Evolutionary conservation across 78 protist species (phyloP), one percentile per base, ranked within the genome.

Genomic region (Emiliania huxleyi): DNA sequence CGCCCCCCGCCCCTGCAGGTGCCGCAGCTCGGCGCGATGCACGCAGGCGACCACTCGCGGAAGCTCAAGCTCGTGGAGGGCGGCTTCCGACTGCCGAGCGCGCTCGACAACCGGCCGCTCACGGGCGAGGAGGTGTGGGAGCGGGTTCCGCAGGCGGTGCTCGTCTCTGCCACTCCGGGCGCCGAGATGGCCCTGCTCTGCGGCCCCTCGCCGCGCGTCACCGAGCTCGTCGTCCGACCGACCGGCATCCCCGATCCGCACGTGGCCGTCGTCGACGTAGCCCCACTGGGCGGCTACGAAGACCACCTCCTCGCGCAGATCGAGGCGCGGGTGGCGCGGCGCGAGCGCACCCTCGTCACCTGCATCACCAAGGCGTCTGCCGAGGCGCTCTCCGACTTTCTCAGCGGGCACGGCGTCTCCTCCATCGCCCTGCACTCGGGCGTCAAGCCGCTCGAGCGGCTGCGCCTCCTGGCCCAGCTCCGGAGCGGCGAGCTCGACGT

Each of bases 51-150:
- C 35, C 40, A 55, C 43, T 22, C 1, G 55, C 89, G 94, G 19
- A 91, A 91, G 81, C 69, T 4, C 35, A 21, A 49, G 22, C 94
- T 91, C 38, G 90, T 91, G 25, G 73, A 38, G 75, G 81, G 83
- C 26, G 94, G 94, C 38, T 91, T 81, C 90, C 90, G 94, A 56
- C 83, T 91, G 49, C 94, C 94, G 40, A 81, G 90, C 46, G 94
- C 94, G n/a, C 73, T 81, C 29, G 94, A 91, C 56, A 91, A 91
- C 81, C 94, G 94, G 37, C 94, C 94, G 83, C 90, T 91, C 48
- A 37, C 45, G 19, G 77, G 5, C 37, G 69, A 26, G 23, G 91
- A 88, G 46, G 29, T 88, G n/a, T 88, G 91, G 91, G 75, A 15
- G 37, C 43, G 75, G 40, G 91, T 88, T 29, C 91, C 91, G 46